Evolutionary conservation across 1,284 basidiomycete genomes (phyloP).

Genomic region (Coniferiporia sulphurascens): DNA sequence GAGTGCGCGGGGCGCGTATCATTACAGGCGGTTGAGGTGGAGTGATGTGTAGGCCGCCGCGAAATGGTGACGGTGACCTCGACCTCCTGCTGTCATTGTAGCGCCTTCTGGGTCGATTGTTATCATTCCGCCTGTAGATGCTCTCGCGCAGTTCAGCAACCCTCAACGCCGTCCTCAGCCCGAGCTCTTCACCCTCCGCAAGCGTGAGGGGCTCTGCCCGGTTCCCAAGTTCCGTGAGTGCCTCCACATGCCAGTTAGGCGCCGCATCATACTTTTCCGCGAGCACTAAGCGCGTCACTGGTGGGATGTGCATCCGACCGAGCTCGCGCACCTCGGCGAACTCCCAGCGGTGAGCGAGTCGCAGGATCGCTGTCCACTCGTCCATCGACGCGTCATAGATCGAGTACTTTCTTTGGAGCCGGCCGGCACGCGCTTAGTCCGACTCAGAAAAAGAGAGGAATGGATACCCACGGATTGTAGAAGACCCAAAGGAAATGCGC

Average conservation of each 20-base stretch:
- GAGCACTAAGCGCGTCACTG: too few species aligned
- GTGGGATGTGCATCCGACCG: slow-evolving; percentile 27
- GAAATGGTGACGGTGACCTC: too few species aligned
- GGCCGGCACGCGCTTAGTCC: too few species aligned
- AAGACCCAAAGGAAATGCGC: slow-evolving; percentile 62
- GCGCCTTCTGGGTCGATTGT: too few species aligned
- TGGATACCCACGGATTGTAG: slow-evolving; percentile 54
- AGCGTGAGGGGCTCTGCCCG: too few species aligned
- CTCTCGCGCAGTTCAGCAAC: slow-evolving; percentile 56
- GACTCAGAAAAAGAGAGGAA: neutral
- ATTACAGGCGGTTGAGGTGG: too few species aligned
- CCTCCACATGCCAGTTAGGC: too few species aligned
- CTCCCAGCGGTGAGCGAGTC: slow-evolving; percentile 52
- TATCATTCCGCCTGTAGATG: slow-evolving; percentile 25
- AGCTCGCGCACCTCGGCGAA: slow-evolving; percentile 57
- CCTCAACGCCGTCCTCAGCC: slow-evolving; percentile 52
- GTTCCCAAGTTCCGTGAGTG: too few species aligned
- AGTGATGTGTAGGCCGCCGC: too few species aligned
- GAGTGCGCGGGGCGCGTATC: too few species aligned
- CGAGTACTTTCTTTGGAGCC: slow-evolving; percentile 43
- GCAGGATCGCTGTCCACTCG: slow-evolving; percentile 56
- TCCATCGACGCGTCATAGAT: slow-evolving; percentile 48
- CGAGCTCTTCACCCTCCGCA: slow-evolving; percentile 40
- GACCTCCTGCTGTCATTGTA: too few species aligned
- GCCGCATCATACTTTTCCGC: too few species aligned